These are phyloP conservation scores for Puccinia novopanici DNA, from an alignment of 1,284 basidiomycete species.

Conservation along the genomic window DNA sequence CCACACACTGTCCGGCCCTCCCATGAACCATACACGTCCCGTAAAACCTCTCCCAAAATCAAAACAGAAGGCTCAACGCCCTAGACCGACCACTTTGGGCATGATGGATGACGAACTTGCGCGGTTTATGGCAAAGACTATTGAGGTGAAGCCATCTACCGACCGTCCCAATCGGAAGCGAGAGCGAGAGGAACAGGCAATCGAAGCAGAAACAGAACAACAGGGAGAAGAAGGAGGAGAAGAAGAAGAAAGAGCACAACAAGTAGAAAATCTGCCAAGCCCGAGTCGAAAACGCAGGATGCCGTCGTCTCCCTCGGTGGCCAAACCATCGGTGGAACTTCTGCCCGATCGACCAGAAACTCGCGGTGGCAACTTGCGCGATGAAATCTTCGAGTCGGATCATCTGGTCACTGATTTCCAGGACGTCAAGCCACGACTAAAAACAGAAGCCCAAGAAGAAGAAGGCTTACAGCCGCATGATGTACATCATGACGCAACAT, in stretches of 20 bases:
- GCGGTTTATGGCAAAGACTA: conserved; percentile 23
- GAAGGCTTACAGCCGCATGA: neutral
- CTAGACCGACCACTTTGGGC: conserved; percentile 3
- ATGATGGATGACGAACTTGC: conserved; percentile 38
- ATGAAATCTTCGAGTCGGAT: conserved; percentile 6
- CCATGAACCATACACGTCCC: neutral
- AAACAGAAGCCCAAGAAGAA: neutral
- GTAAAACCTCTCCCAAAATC: neutral
- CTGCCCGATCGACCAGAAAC: conserved; percentile 25
- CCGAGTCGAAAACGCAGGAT: conserved; percentile 13
- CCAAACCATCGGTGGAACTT: conserved; percentile 14
- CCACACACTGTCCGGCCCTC: neutral
- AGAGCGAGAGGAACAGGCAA: neutral
- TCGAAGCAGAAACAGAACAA: neutral
- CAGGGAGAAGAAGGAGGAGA: too few relatives aligned
- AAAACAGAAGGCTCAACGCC: neutral
- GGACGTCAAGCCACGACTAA: neutral
- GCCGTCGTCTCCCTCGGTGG: neutral
- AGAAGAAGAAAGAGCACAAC: neutral
- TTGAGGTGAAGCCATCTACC: neutral
- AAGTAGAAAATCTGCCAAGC: neutral
- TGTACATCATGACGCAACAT: too few relatives aligned
- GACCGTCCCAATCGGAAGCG: conserved; percentile 6
- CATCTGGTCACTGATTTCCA: neutral
- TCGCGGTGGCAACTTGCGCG: conserved; percentile 39